These are phyloP conservation scores for Psilocybe mexicana DNA, from an alignment of 1,284 basidiomycete species.

Conservation along the genomic window DNA sequence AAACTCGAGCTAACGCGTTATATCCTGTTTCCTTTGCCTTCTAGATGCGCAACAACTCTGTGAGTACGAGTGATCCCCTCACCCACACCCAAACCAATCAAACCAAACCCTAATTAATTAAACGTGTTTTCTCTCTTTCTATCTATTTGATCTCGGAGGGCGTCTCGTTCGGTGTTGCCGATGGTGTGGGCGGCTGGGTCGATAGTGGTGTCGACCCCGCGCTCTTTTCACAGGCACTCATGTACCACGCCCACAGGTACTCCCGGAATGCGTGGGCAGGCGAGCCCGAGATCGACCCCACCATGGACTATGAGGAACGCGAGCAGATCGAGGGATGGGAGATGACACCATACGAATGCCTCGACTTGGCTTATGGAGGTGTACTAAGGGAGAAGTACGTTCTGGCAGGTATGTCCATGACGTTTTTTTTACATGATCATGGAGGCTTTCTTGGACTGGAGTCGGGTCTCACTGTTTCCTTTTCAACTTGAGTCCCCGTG, in stretches of 20 bases:
- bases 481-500: no score
- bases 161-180: conserved; percentile 68
- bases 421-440: neutral
- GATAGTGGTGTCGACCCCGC: conserved; percentile 84
- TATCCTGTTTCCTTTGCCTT: conserved; percentile 4
- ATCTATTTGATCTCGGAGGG: conserved; percentile 60
- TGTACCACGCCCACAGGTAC: conserved; percentile 69
- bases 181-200: conserved; percentile 56
- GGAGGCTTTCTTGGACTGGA: neutral
- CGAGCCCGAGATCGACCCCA: conserved; percentile 81
- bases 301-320: conserved; percentile 74
- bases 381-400: conserved; percentile 72
- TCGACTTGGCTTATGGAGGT: conserved; percentile 72
- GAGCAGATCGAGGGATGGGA: conserved; percentile 72
- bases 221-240: conserved; percentile 55
- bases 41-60: conserved; percentile 77
- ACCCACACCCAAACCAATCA: conserved; percentile 10
- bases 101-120: conserved; percentile 19
- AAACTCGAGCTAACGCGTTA: conserved; percentile 8
- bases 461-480: no score
- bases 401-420: conserved; percentile 59
- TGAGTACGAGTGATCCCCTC: conserved; percentile 44
- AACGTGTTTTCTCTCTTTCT: conserved; percentile 29
- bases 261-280: conserved; percentile 74
- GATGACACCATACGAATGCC: conserved; percentile 66